These are phyloP conservation scores for Phytophthora fragariae DNA, from an alignment of 352 stramenopile species.

Conservation along the genomic window DNA sequence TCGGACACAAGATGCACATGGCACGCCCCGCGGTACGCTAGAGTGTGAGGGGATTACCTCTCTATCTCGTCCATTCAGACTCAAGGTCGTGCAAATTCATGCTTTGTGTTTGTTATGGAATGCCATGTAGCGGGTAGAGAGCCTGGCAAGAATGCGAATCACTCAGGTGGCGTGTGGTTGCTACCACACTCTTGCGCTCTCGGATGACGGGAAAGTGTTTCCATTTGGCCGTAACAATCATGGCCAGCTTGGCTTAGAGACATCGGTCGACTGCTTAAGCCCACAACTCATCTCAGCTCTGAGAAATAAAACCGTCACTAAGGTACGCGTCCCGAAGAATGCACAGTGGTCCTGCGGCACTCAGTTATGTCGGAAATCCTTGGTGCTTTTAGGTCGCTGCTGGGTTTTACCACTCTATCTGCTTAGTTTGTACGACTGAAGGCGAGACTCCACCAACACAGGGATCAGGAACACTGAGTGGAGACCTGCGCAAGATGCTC, in stretches of 20 bases:
- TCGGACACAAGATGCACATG: slow-evolving; percentile 86
- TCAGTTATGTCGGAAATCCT: background rate
- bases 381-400: slow-evolving; percentile 72
- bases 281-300: slow-evolving; percentile 80
- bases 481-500: slow-evolving; percentile 80
- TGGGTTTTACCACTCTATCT: slow-evolving; percentile 94
- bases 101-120: background rate
- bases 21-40: slow-evolving; percentile 56
- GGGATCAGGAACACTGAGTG: slow-evolving; percentile 55
- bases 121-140: slow-evolving; percentile 53
- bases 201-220: slow-evolving; percentile 88
- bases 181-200: slow-evolving; percentile 87
- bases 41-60: background rate
- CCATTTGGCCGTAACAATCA: slow-evolving; percentile 96
- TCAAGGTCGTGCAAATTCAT: background rate
- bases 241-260: slow-evolving; percentile 90
- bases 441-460: slow-evolving; percentile 19
- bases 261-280: slow-evolving; percentile 71
- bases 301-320: slow-evolving; percentile 60
- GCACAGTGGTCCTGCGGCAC: background rate
- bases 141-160: slow-evolving; percentile 62
- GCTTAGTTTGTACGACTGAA: slow-evolving; percentile 44
- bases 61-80: background rate
- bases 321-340: slow-evolving; percentile 43
- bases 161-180: slow-evolving; percentile 84